Evolutionary conservation across 129 eudicot species (phyloP), one percentile per base, ranked within the genome.

Genomic region (Escallonia herrerae): DNA sequence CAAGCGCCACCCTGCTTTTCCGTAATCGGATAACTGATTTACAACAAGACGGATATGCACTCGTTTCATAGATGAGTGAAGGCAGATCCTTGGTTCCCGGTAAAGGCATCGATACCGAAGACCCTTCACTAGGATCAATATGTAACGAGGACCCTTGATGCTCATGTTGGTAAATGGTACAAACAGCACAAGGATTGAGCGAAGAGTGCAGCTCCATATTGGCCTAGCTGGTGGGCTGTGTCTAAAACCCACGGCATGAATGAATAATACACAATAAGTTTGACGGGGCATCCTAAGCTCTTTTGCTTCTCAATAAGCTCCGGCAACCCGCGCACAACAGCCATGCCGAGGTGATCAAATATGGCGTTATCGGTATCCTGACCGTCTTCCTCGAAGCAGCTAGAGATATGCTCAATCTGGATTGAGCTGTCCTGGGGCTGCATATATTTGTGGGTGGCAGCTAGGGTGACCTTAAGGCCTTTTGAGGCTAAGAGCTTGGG

Each of bases 121-220:
- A 56, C 15, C 67, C 69, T 33, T 62, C 53, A 51, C 76, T 53
- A 8, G 90, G 90, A n/a, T 22, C 33, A 22, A 73, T 15, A 40
- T 72, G 12, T 0, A 83, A 60, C 48, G 56, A n/a, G n/a, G n/a
- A 14, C 58, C 76, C 81, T 60, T 66, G 69, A 15, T 69, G 67
- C 33, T 73, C 83, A 60, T 81, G 78, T 40, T 72, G 67, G 62
- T 83, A 87, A 13, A 87, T 73, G 58, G 51, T 76, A 46, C 79
- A 71, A 15, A 87, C 90, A 14, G 87, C 76, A 73, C 80, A 76
- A 50, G 95, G 95, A 72, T 65, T 87, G 89, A 9, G 95, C 83
- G 11, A 87, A 81, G 15, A 87, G 81, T 3, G 57, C 69, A 5
- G 74, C 87, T 47, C 79, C 84, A 44, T 43, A 41, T 3, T 78